phyloP scores from a whole-genome alignment of 352 stramenopile genomes.

The Globisporangium irregulare region DNA sequence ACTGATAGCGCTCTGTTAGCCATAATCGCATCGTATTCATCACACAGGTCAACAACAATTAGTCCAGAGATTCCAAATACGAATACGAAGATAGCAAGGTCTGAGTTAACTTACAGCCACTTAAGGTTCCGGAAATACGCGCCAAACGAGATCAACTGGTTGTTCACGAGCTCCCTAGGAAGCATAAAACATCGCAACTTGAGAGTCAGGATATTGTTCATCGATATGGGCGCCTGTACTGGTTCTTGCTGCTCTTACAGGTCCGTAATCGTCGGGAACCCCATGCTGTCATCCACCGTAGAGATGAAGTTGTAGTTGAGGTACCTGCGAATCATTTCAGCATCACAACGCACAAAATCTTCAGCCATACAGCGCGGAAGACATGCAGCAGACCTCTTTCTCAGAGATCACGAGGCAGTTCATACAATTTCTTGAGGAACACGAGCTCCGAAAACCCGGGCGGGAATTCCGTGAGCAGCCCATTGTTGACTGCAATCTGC shows the following conservation, averaged over 20 bases:
- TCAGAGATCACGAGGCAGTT: too few species aligned
- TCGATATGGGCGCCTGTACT: neutral
- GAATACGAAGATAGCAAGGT: neutral
- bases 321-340: neutral
- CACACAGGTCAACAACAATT: neutral
- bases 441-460: neutral
- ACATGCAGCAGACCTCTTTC: neutral
- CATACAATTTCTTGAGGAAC: neutral
- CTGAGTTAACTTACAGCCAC: neutral
- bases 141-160: neutral
- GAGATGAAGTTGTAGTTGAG: constrained; percentile 9
- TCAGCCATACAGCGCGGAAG: neutral
- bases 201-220: neutral
- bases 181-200: neutral
- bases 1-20: neutral
- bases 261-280: neutral
- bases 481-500: neutral
- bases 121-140: neutral
- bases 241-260: neutral
- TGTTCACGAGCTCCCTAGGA: neutral
- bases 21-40: neutral
- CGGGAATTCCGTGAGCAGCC: neutral
- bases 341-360: neutral
- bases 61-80: neutral
- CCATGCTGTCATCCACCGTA: neutral